Base-by-base conservation (phyloP, 345 rosid species). In the Physaria fendleri region DNA sequence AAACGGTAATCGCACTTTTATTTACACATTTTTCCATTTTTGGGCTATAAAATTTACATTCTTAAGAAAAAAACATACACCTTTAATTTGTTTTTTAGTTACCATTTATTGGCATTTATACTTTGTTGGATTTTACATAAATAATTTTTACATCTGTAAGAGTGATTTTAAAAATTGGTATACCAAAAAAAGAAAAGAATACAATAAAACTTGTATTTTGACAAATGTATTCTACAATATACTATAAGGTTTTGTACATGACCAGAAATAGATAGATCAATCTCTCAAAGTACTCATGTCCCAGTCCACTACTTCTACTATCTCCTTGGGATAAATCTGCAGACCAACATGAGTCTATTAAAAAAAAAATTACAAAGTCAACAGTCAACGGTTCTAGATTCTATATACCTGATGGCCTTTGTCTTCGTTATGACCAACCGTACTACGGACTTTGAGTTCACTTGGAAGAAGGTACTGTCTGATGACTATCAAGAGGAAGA, bases 391-490 rank as follows among this genome's bases (percentile, higher is more conserved):
- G 32, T 6, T n/a, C 5, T 13, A 35, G 1, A 35, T 35, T 37
- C 8, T 21, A 21, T 21, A 33, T 14, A 29, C 71, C 59, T 58
- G 71, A 28, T 58, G 52, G 58, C 71, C 51, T 67, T 22, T 58
- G 22, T 67, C 72, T 50, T 59, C 72, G 7, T 50, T 67, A 16
- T 40, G 38, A 41, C 90, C 81, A 7, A 74, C 42, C 8, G 66
- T 72, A 66, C 90, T 72, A 66, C 90, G 74, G 28, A 81, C 64
- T 72, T 84, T 89, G 5, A 89, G 30, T 72, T 89, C 97, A 11
- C 95, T n/a, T n/a, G n/a, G n/a, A n/a, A n/a, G n/a, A n/a, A n/a
- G n/a, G n/a, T n/a, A n/a, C n/a, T n/a, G n/a, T n/a, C n/a, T n/a
- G n/a, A n/a, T n/a, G n/a, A n/a, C n/a, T n/a, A n/a, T n/a, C n/a